A percentile compares a stretch with the other conserved stretches of the same genome.
Evolutionary conservation across 306 rosid genomes (phyloP).

Genomic region (Casuarina glauca): DNA sequence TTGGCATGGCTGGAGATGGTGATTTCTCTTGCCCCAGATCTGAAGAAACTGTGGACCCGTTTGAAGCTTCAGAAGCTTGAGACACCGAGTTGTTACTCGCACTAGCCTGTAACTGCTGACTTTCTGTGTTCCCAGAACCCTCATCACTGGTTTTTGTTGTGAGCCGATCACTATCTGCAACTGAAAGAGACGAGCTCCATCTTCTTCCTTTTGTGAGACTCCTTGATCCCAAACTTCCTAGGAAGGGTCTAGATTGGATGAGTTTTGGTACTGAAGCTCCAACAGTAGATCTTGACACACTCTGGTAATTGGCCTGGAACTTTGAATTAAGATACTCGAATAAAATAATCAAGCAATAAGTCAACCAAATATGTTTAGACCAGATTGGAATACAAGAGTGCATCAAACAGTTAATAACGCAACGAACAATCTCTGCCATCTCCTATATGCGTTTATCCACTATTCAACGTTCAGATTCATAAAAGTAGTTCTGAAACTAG

Average conservation of each 20-base stretch:
- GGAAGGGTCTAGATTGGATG: slow-evolving; percentile 41
- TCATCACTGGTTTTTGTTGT: slow-evolving; percentile 51
- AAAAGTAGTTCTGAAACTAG: background rate
- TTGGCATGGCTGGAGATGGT: slow-evolving; percentile 34
- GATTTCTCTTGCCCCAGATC: slow-evolving; percentile 35
- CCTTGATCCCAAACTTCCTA: slow-evolving; percentile 36
- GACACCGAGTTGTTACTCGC: slow-evolving; percentile 34
- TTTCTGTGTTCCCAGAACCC: slow-evolving; percentile 37
- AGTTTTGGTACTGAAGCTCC: slow-evolving; percentile 51
- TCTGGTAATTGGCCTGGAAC: slow-evolving; percentile 56
- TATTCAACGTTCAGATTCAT: background rate
- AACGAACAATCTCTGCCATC: background rate
- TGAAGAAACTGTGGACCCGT: slow-evolving; percentile 32
- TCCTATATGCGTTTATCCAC: background rate
- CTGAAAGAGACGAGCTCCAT: slow-evolving; percentile 41
- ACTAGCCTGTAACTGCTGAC: slow-evolving; percentile 37
- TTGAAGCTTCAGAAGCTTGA: slow-evolving; percentile 46
- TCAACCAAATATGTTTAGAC: slow-evolving; percentile 19
- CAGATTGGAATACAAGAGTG: background rate
- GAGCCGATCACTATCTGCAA: slow-evolving; percentile 65
- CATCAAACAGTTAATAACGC: background rate
- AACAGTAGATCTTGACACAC: slow-evolving; percentile 47
- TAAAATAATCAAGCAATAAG: slow-evolving; percentile 27
- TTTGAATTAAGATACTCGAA: slow-evolving; percentile 38
- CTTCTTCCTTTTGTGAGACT: slow-evolving; percentile 45